phyloP scores from a whole-genome alignment of 2,329 filamentous ascomycete genomes.

The Penicillium sp. region DNA sequence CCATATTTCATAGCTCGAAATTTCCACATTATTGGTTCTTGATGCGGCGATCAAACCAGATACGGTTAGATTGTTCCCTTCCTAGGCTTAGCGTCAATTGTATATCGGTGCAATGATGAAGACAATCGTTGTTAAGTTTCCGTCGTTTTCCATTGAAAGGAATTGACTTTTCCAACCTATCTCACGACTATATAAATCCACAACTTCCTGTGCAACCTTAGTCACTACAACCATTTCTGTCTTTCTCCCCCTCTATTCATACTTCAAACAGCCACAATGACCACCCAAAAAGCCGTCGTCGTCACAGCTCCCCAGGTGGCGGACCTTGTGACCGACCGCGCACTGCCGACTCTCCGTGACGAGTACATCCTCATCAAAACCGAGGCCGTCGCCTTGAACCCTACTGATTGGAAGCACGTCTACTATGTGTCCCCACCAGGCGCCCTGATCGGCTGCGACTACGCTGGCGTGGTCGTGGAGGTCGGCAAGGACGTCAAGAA shows the following conservation, averaged over 20 bases:
- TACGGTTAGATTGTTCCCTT: neutral
- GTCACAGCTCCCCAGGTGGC: neutral
- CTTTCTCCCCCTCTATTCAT: neutral
- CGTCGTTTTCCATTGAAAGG: neutral
- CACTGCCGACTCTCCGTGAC: conserved; percentile 43
- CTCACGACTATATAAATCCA: neutral
- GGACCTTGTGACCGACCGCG: neutral
- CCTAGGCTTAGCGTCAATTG: neutral
- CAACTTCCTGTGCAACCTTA: neutral
- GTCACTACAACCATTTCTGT: neutral
- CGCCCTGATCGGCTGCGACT: conserved; percentile 52
- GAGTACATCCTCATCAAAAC: conserved; percentile 57
- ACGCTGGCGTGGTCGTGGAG: conserved; percentile 53
- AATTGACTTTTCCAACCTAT: neutral
- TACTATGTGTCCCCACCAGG: conserved; percentile 34
- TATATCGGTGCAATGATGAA: neutral
- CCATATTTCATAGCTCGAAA: neutral
- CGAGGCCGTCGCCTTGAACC: conserved; percentile 54
- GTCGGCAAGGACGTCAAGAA: conserved; percentile 51
- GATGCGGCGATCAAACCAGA: neutral
- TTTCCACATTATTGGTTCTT: neutral
- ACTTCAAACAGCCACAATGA: neutral
- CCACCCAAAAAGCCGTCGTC: neutral
- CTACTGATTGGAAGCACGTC: conserved; percentile 58
- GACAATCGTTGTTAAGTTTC: neutral